These are phyloP conservation scores for Tardiomyces depauwii DNA, from an alignment of 1,139 yeast species.

Conservation along the genomic window DNA sequence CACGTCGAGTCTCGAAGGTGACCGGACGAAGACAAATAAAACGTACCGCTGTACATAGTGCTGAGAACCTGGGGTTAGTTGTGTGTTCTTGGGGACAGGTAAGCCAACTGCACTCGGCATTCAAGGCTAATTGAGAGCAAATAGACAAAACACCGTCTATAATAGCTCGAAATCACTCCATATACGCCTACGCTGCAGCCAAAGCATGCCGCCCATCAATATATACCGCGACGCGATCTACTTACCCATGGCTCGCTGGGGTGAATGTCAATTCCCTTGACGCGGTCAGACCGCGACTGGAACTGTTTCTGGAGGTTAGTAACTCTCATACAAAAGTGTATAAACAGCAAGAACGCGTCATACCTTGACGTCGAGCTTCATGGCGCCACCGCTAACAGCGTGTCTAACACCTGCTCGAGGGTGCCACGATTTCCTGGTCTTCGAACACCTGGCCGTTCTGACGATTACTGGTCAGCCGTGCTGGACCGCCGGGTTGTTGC, in stretches of 20 bases:
- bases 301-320: conserved; percentile 50
- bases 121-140: neutral
- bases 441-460: neutral
- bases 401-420: neutral
- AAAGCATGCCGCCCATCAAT: no score
- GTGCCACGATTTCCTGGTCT: neutral
- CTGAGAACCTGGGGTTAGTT: conserved; percentile 4
- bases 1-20: no score
- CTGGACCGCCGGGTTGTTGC: neutral
- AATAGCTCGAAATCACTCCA: neutral
- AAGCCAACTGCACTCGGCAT: no score
- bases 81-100: no score
- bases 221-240: conserved; percentile 11
- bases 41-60: conserved; percentile 5
- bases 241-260: conserved; percentile 90
- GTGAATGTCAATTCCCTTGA: conserved; percentile 95
- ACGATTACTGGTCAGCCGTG: neutral
- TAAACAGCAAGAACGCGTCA: neutral
- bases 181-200: neutral
- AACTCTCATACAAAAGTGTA: neutral
- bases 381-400: conserved; percentile 3
- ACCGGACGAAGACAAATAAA: no score
- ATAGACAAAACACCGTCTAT: neutral
- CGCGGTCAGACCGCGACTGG: conserved; percentile 86
- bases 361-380: conserved; percentile 19